Evolutionary conservation across 345 rosid species (phyloP).

Genomic region (Hirschfeldia incana): DNA sequence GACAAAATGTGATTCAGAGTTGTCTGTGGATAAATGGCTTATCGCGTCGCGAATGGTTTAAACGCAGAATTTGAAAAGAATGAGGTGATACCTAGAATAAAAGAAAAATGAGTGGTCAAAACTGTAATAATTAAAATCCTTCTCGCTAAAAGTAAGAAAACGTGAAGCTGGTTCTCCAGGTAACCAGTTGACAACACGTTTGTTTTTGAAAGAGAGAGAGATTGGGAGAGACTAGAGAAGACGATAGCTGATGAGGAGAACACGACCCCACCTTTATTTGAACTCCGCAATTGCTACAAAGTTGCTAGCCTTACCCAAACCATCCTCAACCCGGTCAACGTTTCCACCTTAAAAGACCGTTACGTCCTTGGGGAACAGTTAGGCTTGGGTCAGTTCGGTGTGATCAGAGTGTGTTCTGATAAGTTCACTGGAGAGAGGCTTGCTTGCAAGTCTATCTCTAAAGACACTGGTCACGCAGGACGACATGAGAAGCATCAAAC

Average conservation of each 20-base stretch:
- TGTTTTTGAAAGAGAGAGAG: constrained; percentile 24
- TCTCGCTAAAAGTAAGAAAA: constrained; percentile 15
- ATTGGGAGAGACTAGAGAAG: constrained; percentile 5
- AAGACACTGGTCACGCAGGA: constrained; percentile 53
- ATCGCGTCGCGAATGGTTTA: constrained; percentile 1
- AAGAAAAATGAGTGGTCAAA: neutral
- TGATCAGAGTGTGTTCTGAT: constrained; percentile 70
- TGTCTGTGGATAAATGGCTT: constrained; percentile 7
- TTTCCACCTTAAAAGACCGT: constrained; percentile 65
- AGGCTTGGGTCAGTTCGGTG: constrained; percentile 83
- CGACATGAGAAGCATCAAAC: constrained; percentile 52
- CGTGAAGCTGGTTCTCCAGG: constrained; percentile 31
- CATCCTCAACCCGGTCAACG: constrained; percentile 52
- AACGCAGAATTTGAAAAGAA: neutral
- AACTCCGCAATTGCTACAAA: constrained; percentile 49
- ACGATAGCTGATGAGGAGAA: constrained; percentile 35
- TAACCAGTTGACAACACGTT: constrained; percentile 33
- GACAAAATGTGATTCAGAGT: too few species aligned
- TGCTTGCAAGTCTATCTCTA: constrained; percentile 68
- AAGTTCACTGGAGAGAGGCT: constrained; percentile 55
- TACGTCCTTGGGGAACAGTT: constrained; percentile 67
- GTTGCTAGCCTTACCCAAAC: constrained; percentile 48
- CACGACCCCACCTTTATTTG: constrained; percentile 37
- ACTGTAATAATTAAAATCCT: constrained; percentile 13
- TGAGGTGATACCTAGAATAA: constrained; percentile 3